These are phyloP conservation scores for Rhododendron ovatum DNA, from an alignment of 148 eudicot species.

Conservation along the genomic window DNA sequence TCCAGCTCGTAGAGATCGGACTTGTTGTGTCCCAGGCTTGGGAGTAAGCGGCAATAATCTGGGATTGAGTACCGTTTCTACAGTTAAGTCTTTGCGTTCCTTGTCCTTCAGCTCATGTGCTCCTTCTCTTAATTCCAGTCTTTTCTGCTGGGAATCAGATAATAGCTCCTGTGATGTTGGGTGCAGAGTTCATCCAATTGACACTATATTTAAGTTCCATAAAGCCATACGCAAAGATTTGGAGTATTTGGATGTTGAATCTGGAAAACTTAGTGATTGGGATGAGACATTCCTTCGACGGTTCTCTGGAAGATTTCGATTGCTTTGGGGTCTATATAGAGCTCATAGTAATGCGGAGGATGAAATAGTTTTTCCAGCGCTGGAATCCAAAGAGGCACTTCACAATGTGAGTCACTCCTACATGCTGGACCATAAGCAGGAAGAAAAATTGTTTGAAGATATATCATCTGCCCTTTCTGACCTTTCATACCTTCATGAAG, in stretches of 20 bases:
- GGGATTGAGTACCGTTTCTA: conserved; percentile 43
- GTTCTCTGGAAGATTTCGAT: conserved; percentile 80
- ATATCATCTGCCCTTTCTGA: conserved; percentile 67
- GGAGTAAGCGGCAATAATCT: conserved; percentile 64
- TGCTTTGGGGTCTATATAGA: conserved; percentile 80
- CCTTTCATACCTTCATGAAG: conserved; percentile 55
- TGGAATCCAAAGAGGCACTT: conserved; percentile 85
- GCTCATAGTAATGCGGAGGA: conserved; percentile 97
- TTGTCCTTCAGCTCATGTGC: conserved; percentile 75
- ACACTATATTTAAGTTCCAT: conserved; percentile 80
- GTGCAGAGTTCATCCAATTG: conserved; percentile 61
- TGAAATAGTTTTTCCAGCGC: conserved; percentile 87
- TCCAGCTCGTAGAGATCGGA: conserved; percentile 41
- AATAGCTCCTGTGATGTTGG: conserved; percentile 46
- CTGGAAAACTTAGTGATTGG: conserved; percentile 64
- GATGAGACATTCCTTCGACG: conserved; percentile 62
- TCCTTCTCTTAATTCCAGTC: conserved; percentile 90
- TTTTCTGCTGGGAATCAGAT: conserved; percentile 90
- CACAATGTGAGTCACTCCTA: conserved; percentile 92
- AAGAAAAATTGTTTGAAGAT: conserved; percentile 78
- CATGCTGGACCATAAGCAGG: conserved; percentile 89
- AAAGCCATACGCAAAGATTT: conserved; percentile 89
- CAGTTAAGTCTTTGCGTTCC: conserved; percentile 77
- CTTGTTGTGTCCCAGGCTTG: conserved; percentile 89
- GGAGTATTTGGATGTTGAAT: conserved; percentile 85